Percentiles rank a stretch among this genome's conserved stretches.
phyloP scores from a whole-genome alignment of 768 basidiomycete species.

The Mycena albidolilacea region DNA sequence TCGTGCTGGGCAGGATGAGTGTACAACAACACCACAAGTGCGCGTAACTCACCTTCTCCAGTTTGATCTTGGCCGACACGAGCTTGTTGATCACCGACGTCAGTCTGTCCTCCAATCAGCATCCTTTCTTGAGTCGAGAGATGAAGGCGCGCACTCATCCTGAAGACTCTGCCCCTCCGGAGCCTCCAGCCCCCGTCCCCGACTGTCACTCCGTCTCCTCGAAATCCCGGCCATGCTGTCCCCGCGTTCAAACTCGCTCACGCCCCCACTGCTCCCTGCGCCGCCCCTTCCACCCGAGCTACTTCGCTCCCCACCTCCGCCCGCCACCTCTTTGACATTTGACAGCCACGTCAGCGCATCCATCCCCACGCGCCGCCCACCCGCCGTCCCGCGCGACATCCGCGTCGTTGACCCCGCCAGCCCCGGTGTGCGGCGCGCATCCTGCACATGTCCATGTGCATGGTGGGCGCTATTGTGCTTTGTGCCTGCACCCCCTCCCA shows the following conservation, averaged over 20 bases:
- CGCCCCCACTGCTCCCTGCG: conserved; percentile 61
- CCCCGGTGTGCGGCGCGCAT: conserved; percentile 32
- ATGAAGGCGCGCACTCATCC: conserved; percentile 71
- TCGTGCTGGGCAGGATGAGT: conserved; percentile 64
- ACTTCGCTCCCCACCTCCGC: conserved; percentile 57
- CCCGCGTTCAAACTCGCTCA: conserved; percentile 61
- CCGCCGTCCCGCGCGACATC: conserved; percentile 57
- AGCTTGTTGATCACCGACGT: conserved; percentile 80
- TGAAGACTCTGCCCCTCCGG: conserved; percentile 61
- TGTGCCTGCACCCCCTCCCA: conserved; percentile 28
- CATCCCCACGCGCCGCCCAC: conserved; percentile 69
- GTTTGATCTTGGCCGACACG: conserved; percentile 77
- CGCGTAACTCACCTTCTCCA: conserved; percentile 79
- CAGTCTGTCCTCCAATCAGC: conserved; percentile 64
- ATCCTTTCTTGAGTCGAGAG: background rate
- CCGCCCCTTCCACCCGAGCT: conserved; percentile 69
- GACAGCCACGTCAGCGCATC: conserved; percentile 82
- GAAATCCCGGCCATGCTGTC: conserved; percentile 24
- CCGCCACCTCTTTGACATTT: conserved; percentile 74
- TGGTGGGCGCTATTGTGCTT: conserved; percentile 14
- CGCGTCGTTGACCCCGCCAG: conserved; percentile 22
- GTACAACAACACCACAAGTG: conserved; percentile 3
- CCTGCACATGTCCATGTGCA: conserved; percentile 25
- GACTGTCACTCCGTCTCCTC: conserved; percentile 59
- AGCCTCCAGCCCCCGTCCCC: conserved; percentile 50